Conservation (phyloP, 345 rosid genomes). For the Sisymbrium irio region DNA sequence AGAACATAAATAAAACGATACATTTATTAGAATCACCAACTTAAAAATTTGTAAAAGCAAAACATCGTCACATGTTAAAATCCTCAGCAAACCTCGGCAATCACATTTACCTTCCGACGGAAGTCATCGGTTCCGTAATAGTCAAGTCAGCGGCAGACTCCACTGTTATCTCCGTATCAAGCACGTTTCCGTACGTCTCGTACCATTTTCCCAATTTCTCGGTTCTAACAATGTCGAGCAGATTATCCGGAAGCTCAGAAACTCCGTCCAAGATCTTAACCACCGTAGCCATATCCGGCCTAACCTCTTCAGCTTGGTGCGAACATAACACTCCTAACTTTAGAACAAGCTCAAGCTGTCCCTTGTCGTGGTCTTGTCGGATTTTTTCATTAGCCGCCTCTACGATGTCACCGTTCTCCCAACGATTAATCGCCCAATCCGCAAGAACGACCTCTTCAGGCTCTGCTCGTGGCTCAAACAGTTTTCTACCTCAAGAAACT, state of each 20-base stretch:
- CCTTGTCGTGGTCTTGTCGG: not conserved
- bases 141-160: slow-evolving; percentile 14
- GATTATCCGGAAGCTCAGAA: slow-evolving; percentile 19
- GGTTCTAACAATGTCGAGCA: slow-evolving; percentile 8
- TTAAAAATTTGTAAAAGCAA: not conserved
- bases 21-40: not conserved
- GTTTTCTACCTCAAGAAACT: slow-evolving; percentile 51
- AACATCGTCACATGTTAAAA: too few relatives aligned
- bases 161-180: not conserved
- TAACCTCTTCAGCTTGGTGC: slow-evolving; percentile 18
- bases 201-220: slow-evolving; percentile 13
- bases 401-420: slow-evolving; percentile 35
- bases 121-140: slow-evolving; percentile 16
- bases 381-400: slow-evolving; percentile 32
- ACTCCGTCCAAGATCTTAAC: slow-evolving; percentile 19
- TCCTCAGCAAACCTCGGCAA: too few relatives aligned
- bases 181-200: not conserved
- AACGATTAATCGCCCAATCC: slow-evolving; percentile 38
- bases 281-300: slow-evolving; percentile 35
- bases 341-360: slow-evolving; percentile 28
- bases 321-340: slow-evolving; percentile 39
- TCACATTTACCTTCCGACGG: slow-evolving; percentile 14
- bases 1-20: not conserved
- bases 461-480: slow-evolving; percentile 29
- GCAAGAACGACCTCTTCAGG: slow-evolving; percentile 43